These are phyloP conservation scores for Coniella vitis DNA, from an alignment of 2,329 filamentous ascomycete species.

Conservation along the genomic window DNA sequence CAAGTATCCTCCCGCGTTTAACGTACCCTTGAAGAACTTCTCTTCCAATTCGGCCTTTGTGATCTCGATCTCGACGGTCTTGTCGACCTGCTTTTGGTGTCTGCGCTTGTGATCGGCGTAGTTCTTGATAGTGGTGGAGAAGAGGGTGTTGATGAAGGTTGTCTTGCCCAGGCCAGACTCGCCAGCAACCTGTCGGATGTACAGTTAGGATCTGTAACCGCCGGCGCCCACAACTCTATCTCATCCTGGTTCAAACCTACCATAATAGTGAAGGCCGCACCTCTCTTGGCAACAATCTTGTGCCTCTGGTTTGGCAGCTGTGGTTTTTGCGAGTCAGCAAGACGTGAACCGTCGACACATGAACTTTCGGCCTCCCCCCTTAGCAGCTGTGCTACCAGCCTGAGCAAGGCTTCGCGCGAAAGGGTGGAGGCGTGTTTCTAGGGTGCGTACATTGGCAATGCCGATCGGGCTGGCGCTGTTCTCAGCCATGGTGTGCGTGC, in stretches of 20 bases:
- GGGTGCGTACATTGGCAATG: constrained; percentile 41
- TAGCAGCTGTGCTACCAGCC: background rate
- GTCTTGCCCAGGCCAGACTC: constrained; percentile 99
- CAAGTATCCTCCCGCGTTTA: constrained; percentile 1
- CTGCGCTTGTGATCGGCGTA: constrained; percentile 99
- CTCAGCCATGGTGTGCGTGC: constrained; percentile 14
- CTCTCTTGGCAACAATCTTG: constrained; percentile 74
- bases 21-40: constrained; percentile 99
- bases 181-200: constrained; percentile 70
- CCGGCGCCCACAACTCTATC: background rate
- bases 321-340: background rate
- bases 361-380: background rate
- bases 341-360: background rate
- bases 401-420: background rate
- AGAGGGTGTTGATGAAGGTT: constrained; percentile 99
- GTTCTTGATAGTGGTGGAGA: constrained; percentile 99
- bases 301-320: constrained; percentile 63
- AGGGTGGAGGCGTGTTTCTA: background rate
- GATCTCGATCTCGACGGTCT: constrained; percentile 99
- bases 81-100: constrained; percentile 98
- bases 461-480: constrained; percentile 59
- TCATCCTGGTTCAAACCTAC: constrained; percentile 41
- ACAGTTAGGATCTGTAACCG: background rate
- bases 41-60: constrained; percentile 99
- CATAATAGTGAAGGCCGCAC: constrained; percentile 99